Evolutionary conservation across 768 basidiomycete genomes (phyloP), one percentile per base, ranked within the genome.

Genomic region (Lyophyllum decastes): DNA sequence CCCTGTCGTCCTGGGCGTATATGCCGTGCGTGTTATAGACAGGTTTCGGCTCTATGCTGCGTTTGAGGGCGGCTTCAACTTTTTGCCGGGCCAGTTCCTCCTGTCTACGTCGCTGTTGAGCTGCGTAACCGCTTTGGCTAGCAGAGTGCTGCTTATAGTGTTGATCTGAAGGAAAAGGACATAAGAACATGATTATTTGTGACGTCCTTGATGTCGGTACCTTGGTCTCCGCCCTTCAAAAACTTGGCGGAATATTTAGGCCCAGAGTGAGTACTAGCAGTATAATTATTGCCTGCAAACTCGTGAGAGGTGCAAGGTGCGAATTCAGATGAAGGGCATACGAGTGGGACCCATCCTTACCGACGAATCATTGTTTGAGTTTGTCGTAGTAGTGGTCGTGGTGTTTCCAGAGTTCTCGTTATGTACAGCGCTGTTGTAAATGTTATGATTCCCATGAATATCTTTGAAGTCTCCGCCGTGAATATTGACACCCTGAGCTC

Each of bases 351-450:
- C 26, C 5, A 19, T 27, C 9, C 9, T 27, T 1, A 19, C 30
- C 19, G 54, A 55, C 4, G 54, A 49, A 21, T 49, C 24, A 44
- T 55, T 55, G 17, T 48, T 8, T 7, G 54, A 55, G 19, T 40
- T 21, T 4, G 30, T 38, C 11, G 19, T 55, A 1, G 14, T 55
- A 14, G 22, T 24, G 8, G 14, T 55, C 4, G 34, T 48, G n/a
- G 44, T 48, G 19, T 55, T 48, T 21, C 40, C 34, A 24, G 34
- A 47, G 7, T 55, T 34, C 17, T 14, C 35, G 27, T 49, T 49
- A 19, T 55, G 54, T 2, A 14, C 25, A 48, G 43, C 30, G 34
- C 24, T 1, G 40, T 52, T 24, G 38, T 40, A 49, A 2, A n/a
- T 49, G 24, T 24, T 55, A 22, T 40, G 8, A 49, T 41, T 27